Evolutionary conservation across 2,329 filamentous ascomycete species (phyloP), one percentile per base, ranked within the genome.

Genomic region (Phialophora chinensis): DNA sequence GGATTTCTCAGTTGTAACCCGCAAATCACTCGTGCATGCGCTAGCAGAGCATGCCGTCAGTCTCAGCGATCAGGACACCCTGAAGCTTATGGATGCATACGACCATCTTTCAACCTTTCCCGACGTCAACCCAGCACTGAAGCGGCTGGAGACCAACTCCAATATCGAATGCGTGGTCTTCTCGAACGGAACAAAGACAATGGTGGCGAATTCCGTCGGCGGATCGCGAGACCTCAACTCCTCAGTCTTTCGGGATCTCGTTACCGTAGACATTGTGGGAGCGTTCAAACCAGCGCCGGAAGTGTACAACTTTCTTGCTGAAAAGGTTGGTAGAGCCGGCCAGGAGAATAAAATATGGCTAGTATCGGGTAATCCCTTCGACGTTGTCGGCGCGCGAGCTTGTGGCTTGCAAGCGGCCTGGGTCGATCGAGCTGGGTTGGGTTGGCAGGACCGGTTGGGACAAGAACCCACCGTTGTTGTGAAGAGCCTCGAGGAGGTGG

Each of bases 361-460:
- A 7, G 83, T 93, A 5, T 90, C 85, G 70, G 86, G 86, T 1
- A 93, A 93, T 74, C 87, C 90, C 2, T 93, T 93, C 74, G 90
- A 93, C 74, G 79, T 90, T 17, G 83, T 88, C 0, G 90, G 91
- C 0, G 88, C 90, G 0, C 82, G 82, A 67, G 81, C 81, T 1
- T 81, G 83, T 4, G 90, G 90, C 0, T 79, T 92, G 78, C 83
- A 84, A 72, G 85, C 87, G 27, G 86, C 83, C 12, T 92, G 88
- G 87, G 84, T 93, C 5, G 88, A 92, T 78, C 80, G 90, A 29
- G 76, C 74, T 14, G 84, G 85, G 0, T 81, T 77, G 8, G 89
- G 89, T 2, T 92, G 90, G 90, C 79, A 83, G 67, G 90, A 93
- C 78, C 78, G 77, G 10, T 77, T 91, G 54, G 83, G 85, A 4